phyloP scores from a whole-genome alignment of 495 filamentous ascomycete genomes.

The Geoglossum glabrum region DNA sequence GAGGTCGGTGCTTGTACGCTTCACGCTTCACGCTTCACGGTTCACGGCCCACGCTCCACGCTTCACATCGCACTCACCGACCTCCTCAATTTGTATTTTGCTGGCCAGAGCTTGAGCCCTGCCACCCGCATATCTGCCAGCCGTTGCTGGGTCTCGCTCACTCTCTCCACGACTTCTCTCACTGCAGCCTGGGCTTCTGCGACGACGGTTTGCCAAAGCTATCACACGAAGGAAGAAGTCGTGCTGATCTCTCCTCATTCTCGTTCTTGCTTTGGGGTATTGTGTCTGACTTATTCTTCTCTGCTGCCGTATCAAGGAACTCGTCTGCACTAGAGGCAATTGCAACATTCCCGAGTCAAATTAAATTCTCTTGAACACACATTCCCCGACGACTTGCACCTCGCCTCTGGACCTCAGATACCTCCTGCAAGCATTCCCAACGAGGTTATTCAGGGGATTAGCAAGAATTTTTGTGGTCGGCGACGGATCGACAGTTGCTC shows the following conservation, averaged over 20 bases:
- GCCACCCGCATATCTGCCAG: constrained; percentile 1
- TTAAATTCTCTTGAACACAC: too few species aligned
- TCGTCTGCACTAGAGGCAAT: not conserved
- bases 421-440: not conserved
- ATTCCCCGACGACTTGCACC: not conserved
- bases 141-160: not conserved
- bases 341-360: not conserved
- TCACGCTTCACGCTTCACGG: too few species aligned
- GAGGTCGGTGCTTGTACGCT: too few species aligned
- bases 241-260: not conserved
- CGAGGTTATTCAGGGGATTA: not conserved
- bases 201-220: not conserved
- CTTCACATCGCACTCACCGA: not conserved
- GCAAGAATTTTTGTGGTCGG: not conserved
- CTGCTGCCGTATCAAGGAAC: not conserved
- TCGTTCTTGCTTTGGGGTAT: not conserved
- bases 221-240: not conserved
- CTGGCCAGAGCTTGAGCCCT: not conserved
- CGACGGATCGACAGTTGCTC: not conserved
- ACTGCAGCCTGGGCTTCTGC: not conserved
- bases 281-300: not conserved
- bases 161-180: not conserved
- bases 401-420: not conserved
- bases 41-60: too few species aligned
- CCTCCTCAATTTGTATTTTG: not conserved